Percentiles rank a stretch among this genome's conserved stretches.
Conservation (phyloP, 2,329 filamentous ascomycete species). For the Fusarium tricinctum region DNA sequence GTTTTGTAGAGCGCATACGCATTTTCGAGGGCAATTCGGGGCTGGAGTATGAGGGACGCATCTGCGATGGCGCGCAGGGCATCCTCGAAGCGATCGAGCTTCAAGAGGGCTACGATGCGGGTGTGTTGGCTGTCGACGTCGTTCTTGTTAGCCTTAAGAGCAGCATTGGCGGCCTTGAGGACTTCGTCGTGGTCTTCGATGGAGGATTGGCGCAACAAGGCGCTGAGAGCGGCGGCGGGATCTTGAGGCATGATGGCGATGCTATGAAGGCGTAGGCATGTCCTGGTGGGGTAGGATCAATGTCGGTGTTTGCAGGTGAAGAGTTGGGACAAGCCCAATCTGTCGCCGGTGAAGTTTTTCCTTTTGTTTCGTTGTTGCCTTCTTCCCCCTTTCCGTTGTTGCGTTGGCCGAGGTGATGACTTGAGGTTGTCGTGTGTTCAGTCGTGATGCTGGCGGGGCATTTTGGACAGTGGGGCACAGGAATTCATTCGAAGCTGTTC, state of each 20-base stretch:
- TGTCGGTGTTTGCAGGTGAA: background rate
- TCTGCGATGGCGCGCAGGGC: constrained; percentile 77
- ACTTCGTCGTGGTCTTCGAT: constrained; percentile 81
- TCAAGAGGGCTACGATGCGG: constrained; percentile 80
- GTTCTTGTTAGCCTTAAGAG: constrained; percentile 71
- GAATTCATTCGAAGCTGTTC: constrained; percentile 40
- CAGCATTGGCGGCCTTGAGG: constrained; percentile 73
- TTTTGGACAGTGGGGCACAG: constrained; percentile 50
- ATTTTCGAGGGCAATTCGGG: constrained; percentile 75
- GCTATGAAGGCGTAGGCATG: constrained; percentile 47
- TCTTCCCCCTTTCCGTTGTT: constrained; percentile 15
- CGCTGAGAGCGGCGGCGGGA: constrained; percentile 65
- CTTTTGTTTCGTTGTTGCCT: constrained; percentile 6
- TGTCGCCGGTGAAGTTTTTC: background rate
- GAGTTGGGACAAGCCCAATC: background rate
- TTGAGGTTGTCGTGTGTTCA: constrained; percentile 39
- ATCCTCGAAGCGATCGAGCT: constrained; percentile 86
- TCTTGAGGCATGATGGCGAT: constrained; percentile 58
- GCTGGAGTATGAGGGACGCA: constrained; percentile 71
- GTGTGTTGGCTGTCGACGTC: constrained; percentile 75
- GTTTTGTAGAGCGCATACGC: constrained; percentile 89
- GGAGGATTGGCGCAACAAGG: constrained; percentile 67
- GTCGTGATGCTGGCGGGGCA: constrained; percentile 48
- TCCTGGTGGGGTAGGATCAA: constrained; percentile 25
- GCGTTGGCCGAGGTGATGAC: constrained; percentile 21